Percentiles rank a stretch among this genome's conserved stretches.
These are phyloP conservation scores for Botryotinia convoluta DNA, from an alignment of 2,329 filamentous ascomycete genomes.

Conservation along the genomic window DNA sequence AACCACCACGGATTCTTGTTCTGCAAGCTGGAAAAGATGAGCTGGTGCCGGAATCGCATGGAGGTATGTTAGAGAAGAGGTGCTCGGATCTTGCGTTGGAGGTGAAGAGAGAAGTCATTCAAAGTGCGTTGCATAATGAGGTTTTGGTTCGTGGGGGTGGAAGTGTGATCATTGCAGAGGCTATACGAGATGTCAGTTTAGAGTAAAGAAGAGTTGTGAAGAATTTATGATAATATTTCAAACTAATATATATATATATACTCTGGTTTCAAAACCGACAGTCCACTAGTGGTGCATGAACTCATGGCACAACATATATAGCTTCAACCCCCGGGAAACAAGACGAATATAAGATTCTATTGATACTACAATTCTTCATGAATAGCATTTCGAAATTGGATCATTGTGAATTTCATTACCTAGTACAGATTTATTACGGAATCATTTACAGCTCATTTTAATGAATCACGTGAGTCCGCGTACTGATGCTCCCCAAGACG, in stretches of 20 bases:
- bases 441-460: not conserved
- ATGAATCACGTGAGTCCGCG: not conserved
- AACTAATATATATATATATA: not conserved
- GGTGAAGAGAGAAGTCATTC: slow-evolving; percentile 46
- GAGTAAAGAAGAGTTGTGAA: not conserved
- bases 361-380: not conserved
- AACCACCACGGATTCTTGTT: slow-evolving; percentile 41
- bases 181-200: slow-evolving; percentile 37
- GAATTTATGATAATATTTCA: not conserved
- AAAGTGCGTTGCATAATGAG: slow-evolving; percentile 56
- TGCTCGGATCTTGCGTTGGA: slow-evolving; percentile 49
- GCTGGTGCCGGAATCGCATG: slow-evolving; percentile 54
- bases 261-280: not conserved
- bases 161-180: slow-evolving; percentile 45
- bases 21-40: slow-evolving; percentile 58
- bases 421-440: not conserved
- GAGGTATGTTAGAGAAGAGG: slow-evolving; percentile 45
- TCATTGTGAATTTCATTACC: not conserved
- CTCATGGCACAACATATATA: not conserved
- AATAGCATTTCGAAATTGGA: not conserved
- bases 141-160: slow-evolving; percentile 49
- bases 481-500: not conserved
- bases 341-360: not conserved
- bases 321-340: not conserved
- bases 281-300: not conserved